Conservation (phyloP, 345 rosid genomes). For the Erysimum cheiranthoides region DNA sequence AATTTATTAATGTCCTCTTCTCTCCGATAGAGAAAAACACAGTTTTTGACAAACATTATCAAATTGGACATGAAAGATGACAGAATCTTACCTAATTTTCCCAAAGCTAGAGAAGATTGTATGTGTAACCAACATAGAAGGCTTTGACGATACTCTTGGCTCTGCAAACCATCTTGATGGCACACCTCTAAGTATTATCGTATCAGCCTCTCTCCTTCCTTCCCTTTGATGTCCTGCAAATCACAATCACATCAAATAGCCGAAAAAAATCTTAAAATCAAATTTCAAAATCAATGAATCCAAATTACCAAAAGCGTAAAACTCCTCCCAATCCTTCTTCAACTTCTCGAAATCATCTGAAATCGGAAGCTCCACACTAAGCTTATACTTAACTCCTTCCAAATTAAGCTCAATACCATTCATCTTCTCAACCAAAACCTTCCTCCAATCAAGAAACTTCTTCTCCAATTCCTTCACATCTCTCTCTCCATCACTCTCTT, state of each 20-base stretch:
- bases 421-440: constrained; percentile 65
- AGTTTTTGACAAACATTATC: background rate
- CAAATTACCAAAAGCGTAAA: constrained; percentile 65
- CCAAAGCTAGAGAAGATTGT: constrained; percentile 86
- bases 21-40: background rate
- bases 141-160: constrained; percentile 93
- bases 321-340: constrained; percentile 86
- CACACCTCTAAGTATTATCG: constrained; percentile 71
- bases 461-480: constrained; percentile 60
- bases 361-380: constrained; percentile 58
- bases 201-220: constrained; percentile 73
- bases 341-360: constrained; percentile 73
- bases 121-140: constrained; percentile 90
- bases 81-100: constrained; percentile 66
- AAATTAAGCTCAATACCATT: constrained; percentile 86
- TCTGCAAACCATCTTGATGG: constrained; percentile 97
- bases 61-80: background rate
- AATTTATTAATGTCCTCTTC: background rate
- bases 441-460: constrained; percentile 90
- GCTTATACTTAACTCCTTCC: constrained; percentile 76
- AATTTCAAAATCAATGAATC: constrained; percentile 28
- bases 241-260: background rate
- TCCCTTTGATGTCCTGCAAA: constrained; percentile 66
- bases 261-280: background rate
- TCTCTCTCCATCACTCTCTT: constrained; percentile 43